Percentiles rank a stretch among this genome's conserved stretches.
These are phyloP conservation scores for Chionographis japonica DNA, from an alignment of 106 monocot species.

Conservation along the genomic window DNA sequence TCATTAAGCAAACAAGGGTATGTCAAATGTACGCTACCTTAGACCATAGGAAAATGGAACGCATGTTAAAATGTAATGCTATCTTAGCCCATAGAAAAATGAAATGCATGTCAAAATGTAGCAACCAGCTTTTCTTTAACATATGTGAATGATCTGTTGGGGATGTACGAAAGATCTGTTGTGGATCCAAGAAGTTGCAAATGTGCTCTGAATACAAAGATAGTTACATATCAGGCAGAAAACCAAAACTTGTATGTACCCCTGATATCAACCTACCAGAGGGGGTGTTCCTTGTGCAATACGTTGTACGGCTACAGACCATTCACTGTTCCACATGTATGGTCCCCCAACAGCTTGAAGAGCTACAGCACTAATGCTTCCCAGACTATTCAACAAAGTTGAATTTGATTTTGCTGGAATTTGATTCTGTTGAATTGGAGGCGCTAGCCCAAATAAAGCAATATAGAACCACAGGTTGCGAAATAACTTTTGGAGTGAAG, in stretches of 20 bases:
- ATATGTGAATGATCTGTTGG: too few relatives aligned
- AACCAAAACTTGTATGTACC: background rate
- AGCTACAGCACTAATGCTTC: slow-evolving; percentile 46
- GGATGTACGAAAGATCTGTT: too few relatives aligned
- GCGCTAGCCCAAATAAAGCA: slow-evolving; percentile 94
- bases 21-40: too few relatives aligned
- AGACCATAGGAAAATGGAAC: too few relatives aligned
- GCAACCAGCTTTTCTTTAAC: too few relatives aligned
- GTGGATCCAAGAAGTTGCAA: too few relatives aligned
- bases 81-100: too few relatives aligned
- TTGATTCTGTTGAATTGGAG: slow-evolving; percentile 72
- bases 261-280: slow-evolving; percentile 49
- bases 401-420: slow-evolving; percentile 56
- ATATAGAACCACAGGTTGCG: slow-evolving; percentile 99
- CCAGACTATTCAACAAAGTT: slow-evolving; percentile 49
- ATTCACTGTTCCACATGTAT: slow-evolving; percentile 81
- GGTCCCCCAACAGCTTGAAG: slow-evolving; percentile 89
- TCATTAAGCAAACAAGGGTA: too few relatives aligned
- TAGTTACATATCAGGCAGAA: background rate
- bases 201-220: too few relatives aligned
- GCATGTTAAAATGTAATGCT: too few relatives aligned
- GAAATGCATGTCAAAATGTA: too few relatives aligned
- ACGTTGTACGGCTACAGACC: slow-evolving; percentile 74
- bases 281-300: slow-evolving; percentile 93
- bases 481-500: slow-evolving; percentile 84